These are phyloP conservation scores for Lepidium didymum DNA, from an alignment of 345 rosid species.

Conservation along the genomic window DNA sequence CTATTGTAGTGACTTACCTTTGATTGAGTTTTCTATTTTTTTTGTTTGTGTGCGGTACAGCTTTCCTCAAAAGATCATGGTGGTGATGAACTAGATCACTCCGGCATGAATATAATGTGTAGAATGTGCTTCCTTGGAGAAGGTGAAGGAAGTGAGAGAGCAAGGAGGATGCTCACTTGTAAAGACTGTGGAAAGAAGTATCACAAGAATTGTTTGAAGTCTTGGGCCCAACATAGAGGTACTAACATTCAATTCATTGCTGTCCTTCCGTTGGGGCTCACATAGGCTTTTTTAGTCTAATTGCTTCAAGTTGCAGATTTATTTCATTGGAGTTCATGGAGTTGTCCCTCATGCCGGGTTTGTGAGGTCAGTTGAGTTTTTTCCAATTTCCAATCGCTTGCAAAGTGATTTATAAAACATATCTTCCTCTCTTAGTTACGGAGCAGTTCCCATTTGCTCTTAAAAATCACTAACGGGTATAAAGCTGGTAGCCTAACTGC, in stretches of 20 bases:
- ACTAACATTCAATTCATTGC: background rate
- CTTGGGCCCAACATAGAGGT: constrained; percentile 97
- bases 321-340: constrained; percentile 98
- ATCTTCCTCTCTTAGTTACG: background rate
- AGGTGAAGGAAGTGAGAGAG: constrained; percentile 72
- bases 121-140: constrained; percentile 88
- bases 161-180: constrained; percentile 89
- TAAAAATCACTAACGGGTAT: background rate
- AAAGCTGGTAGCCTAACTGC: background rate
- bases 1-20: background rate
- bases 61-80: constrained; percentile 37
- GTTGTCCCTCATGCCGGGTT: constrained; percentile 80
- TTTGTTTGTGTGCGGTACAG: constrained; percentile 17
- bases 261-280: background rate
- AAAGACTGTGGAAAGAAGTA: constrained; percentile 88
- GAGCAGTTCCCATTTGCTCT: background rate
- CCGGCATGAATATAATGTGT: constrained; percentile 58
- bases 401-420: background rate
- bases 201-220: constrained; percentile 79
- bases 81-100: constrained; percentile 59
- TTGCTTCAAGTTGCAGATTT: constrained; percentile 54
- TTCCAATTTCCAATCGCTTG: background rate
- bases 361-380: constrained; percentile 65
- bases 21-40: background rate
- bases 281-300: background rate